These are phyloP conservation scores for Penicillium sp. DNA, from an alignment of 2,329 filamentous ascomycete species.

Conservation along the genomic window DNA sequence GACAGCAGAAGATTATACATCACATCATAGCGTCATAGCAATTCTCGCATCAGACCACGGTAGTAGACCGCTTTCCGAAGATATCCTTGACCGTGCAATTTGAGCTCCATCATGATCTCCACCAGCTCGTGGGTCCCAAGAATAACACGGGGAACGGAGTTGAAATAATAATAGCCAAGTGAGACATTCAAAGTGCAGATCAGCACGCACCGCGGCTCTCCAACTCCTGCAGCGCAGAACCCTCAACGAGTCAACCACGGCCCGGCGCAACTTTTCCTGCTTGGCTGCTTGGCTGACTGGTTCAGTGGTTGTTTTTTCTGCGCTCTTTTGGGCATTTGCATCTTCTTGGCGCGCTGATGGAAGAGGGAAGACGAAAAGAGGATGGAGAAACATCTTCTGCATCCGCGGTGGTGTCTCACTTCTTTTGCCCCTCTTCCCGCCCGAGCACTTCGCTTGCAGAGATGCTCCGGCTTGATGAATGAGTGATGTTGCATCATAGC, in stretches of 20 bases:
- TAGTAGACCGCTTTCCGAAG: background rate
- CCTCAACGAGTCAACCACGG: too few relatives aligned
- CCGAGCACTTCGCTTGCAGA: background rate
- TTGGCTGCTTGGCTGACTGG: background rate
- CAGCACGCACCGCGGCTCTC: background rate
- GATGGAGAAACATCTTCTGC: background rate
- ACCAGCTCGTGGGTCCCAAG: background rate
- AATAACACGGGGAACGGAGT: too few relatives aligned
- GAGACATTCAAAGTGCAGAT: background rate
- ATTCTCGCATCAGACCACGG: background rate
- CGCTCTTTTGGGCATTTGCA: too few relatives aligned
- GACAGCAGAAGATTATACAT: background rate
- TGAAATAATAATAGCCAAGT: background rate
- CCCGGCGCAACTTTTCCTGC: background rate
- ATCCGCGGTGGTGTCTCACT: background rate
- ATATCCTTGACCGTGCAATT: background rate
- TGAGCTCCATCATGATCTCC: background rate
- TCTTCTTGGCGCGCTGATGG: too few relatives aligned
- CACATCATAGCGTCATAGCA: background rate
- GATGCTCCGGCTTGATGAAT: background rate
- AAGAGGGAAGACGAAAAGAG: background rate
- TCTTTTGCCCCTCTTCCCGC: background rate
- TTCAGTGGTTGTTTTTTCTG: too few relatives aligned
- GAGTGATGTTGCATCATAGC: background rate
- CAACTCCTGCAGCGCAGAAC: background rate